A percentile compares a stretch with the other conserved stretches of the same genome.
Conservation (phyloP, 345 rosid species). For the Populus ilicifolia region DNA sequence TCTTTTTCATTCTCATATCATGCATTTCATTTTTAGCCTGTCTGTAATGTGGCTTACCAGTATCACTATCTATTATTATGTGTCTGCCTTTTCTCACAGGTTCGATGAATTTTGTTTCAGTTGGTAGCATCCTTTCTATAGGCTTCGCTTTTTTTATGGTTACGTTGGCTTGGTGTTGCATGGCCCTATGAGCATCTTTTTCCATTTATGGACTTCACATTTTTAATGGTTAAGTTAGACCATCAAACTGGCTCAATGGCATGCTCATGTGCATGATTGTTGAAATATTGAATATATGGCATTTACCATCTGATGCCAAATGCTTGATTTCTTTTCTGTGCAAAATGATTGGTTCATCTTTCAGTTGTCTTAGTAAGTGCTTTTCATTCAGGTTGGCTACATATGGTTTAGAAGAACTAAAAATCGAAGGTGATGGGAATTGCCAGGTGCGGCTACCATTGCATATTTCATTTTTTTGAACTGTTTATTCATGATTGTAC, state of each 20-base stretch:
- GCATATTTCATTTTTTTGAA: not conserved
- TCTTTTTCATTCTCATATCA: conserved; percentile 5
- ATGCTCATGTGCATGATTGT: not conserved
- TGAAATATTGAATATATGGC: not conserved
- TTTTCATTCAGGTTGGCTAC: conserved; percentile 56
- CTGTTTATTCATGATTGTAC: not conserved
- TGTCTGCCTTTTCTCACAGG: not conserved
- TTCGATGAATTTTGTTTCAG: not conserved
- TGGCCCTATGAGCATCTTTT: not conserved
- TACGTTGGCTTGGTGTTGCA: not conserved
- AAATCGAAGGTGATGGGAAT: conserved; percentile 93
- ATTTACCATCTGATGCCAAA: not conserved
- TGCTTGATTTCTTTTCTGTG: not conserved
- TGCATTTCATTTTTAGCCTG: not conserved
- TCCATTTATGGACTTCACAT: not conserved
- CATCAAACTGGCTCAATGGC: not conserved
- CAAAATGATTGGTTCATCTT: not conserved
- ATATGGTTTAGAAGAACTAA: conserved; percentile 81
- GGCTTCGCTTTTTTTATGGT: no score
- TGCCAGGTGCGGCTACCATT: conserved; percentile 59
- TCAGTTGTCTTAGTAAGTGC: conserved; percentile 9
- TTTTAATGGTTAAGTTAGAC: not conserved
- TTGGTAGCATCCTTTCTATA: not conserved
- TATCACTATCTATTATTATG: not conserved
- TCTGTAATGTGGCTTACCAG: not conserved